Evolutionary conservation across 805 yeast species (phyloP).

Genomic region (Kazachstania viticola): DNA sequence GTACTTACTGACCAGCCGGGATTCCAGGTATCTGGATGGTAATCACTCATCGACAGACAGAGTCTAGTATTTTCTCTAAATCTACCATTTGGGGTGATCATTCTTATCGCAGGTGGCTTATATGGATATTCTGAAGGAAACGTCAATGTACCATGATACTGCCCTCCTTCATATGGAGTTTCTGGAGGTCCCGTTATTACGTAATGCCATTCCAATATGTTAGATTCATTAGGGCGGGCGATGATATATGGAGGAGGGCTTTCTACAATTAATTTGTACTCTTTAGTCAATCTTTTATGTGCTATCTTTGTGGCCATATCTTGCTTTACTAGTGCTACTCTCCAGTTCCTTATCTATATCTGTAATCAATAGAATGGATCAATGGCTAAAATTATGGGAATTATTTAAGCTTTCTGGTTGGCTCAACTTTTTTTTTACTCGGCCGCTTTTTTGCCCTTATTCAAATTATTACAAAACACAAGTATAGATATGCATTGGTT

Average conservation of each 20-base stretch:
- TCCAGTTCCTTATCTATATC: too few relatives aligned
- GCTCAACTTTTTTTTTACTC: too few relatives aligned
- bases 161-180: constrained; percentile 79
- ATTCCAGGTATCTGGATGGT: constrained; percentile 91
- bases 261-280: constrained; percentile 63
- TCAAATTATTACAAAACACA: too few relatives aligned
- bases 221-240: constrained; percentile 80
- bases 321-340: too few relatives aligned
- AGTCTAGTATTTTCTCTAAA: constrained; percentile 71
- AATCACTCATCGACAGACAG: constrained; percentile 88
- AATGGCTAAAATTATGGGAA: too few relatives aligned
- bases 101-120: constrained; percentile 81
- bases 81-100: constrained; percentile 85
- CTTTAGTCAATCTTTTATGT: constrained; percentile 51
- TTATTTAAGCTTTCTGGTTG: too few relatives aligned
- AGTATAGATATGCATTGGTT: too few relatives aligned
- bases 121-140: constrained; percentile 84
- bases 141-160: constrained; percentile 80
- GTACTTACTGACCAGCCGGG: constrained; percentile 94
- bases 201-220: constrained; percentile 90
- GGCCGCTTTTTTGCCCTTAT: too few relatives aligned
- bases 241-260: constrained; percentile 76
- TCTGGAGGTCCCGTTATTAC: constrained; percentile 85
- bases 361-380: too few relatives aligned
- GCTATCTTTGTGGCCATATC: constrained; percentile 39